Base-by-base conservation (phyloP, 306 rosid species). In the Pyrus bretschneideri region DNA sequence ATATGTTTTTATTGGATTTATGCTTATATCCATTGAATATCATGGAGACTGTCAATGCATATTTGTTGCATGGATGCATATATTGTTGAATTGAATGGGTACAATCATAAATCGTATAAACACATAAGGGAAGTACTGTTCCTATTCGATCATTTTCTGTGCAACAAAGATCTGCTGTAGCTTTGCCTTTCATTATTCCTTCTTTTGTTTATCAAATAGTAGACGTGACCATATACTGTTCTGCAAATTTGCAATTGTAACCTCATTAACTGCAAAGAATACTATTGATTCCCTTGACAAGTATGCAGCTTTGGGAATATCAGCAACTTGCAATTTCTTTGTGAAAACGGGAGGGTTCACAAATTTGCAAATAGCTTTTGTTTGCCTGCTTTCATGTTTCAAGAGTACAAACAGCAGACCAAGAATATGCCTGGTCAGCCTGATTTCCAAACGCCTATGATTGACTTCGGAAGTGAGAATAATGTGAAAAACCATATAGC, bases 301-400 rank as follows among this genome's bases (percentile, higher is more conserved):
- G 76, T 55, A 29, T 74, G 72, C 83, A 95, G 99, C 82, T 92
- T 82, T 81, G 97, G 97, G 62, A 95, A 90, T 76, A 71, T 83
- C 67, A 84, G 81, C 91, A 92, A 87, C 79, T 78, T 95, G 96
- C 96, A 90, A 75, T 95, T 92, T 88, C 90, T 95, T 58, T 90
- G 90, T 78, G 97, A 95, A 86, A 90, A 89, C 82, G 99, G 99
- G 73, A 88, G 99, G 78, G 90, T 88, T 73, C 99, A 95, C 65
- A 95, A 95, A 82, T 90, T 92, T 70, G 97, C 99, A 76, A 92
- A 87, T 87, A 95, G 99, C 83, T 89, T 92, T 87, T 95, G 99
- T 73, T 92, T 93, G 27, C 97, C 96, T 15, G 96, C 97, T 74
- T 95, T 90, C 88, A 82, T 85, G 76, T 89, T 92, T 88, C 96